A percentile compares a stretch with the other conserved stretches of the same genome.
These are phyloP conservation scores for Thinopyrum elongatum DNA, from an alignment of 176 grass and related monocot genomes.

Conservation along the genomic window DNA sequence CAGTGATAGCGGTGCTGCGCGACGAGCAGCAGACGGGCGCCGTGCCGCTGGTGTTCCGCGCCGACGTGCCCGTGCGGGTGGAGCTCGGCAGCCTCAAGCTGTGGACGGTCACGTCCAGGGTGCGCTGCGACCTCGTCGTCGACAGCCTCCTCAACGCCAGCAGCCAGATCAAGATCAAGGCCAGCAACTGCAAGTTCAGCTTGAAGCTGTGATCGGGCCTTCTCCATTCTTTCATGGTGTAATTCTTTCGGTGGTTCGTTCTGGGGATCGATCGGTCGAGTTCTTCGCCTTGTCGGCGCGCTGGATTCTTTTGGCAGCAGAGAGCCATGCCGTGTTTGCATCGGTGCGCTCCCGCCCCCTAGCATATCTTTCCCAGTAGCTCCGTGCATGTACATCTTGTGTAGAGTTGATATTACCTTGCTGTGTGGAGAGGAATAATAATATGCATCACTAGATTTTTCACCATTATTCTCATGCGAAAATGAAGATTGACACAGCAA, in stretches of 20 bases:
- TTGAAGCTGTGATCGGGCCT: slow-evolving; percentile 49
- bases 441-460: background rate
- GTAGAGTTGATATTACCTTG: slow-evolving; percentile 21
- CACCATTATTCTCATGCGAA: too few relatives aligned
- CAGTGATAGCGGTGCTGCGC: slow-evolving; percentile 38
- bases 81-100: slow-evolving; percentile 56
- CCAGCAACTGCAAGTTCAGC: slow-evolving; percentile 86
- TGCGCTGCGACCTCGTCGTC: slow-evolving; percentile 69
- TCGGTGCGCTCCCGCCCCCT: background rate
- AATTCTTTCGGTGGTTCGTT: background rate
- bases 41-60: slow-evolving; percentile 68
- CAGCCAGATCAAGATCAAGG: slow-evolving; percentile 85
- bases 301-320: slow-evolving; percentile 18
- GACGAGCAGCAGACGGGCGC: slow-evolving; percentile 53
- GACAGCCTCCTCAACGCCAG: slow-evolving; percentile 67
- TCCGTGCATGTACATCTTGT: slow-evolving; percentile 34
- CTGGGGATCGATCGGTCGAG: background rate
- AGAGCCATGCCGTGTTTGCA: slow-evolving; percentile 25
- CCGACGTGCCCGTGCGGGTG: slow-evolving; percentile 67
- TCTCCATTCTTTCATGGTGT: background rate
- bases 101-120: slow-evolving; percentile 64
- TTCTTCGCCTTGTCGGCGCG: background rate
- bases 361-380: background rate
- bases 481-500: too few relatives aligned
- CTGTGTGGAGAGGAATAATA: background rate